phyloP scores from a whole-genome alignment of 805 yeast species.

The Ogataea trehalophila region DNA sequence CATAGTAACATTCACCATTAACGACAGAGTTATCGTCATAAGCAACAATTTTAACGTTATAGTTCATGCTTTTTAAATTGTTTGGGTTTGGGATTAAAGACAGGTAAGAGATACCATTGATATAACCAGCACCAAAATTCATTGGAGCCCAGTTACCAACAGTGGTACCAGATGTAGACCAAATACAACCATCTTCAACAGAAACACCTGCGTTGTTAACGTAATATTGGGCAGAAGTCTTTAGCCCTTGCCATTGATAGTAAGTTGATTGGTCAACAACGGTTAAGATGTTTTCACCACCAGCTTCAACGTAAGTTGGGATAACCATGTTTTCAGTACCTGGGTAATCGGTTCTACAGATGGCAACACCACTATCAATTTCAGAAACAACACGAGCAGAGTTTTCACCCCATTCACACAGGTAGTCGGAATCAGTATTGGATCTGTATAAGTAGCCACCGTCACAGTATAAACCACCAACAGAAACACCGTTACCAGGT shows the following conservation, averaged over 20 bases:
- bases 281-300: constrained; percentile 46
- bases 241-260: constrained; percentile 60
- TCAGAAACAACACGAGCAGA: constrained; percentile 51
- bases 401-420: constrained; percentile 63
- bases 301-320: constrained; percentile 60
- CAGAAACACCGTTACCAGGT: constrained; percentile 64
- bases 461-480: constrained; percentile 65
- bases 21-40: constrained; percentile 39
- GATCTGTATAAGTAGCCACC: constrained; percentile 58
- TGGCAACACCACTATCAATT: constrained; percentile 48
- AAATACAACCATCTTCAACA: constrained; percentile 62
- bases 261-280: constrained; percentile 57
- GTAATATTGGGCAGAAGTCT: constrained; percentile 68
- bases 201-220: constrained; percentile 75
- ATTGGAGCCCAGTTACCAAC: constrained; percentile 81
- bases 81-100: constrained; percentile 78
- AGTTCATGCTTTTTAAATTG: constrained; percentile 54
- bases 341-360: constrained; percentile 78
- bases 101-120: constrained; percentile 55
- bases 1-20: constrained; percentile 39
- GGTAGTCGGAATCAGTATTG: constrained; percentile 42
- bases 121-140: constrained; percentile 70
- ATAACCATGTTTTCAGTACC: constrained; percentile 78
- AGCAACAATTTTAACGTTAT: constrained; percentile 74
- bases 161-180: constrained; percentile 57